These are phyloP conservation scores for Borealophlyctis nickersoniae DNA, from an alignment of 192 early-diverging fungal genomes.

Conservation along the genomic window DNA sequence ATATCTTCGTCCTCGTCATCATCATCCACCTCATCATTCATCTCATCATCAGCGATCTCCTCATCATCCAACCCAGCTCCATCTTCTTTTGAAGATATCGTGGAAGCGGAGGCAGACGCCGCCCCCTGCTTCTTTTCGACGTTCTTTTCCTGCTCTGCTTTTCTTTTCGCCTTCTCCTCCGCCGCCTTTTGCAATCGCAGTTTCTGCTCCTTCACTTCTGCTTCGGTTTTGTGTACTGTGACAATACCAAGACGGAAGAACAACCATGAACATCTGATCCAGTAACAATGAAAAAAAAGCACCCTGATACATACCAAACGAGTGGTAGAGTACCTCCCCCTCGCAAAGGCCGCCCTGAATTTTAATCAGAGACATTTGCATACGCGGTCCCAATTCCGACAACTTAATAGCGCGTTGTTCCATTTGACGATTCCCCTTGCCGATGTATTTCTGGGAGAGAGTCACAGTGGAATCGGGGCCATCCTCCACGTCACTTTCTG, in stretches of 20 bases:
- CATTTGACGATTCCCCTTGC: slow-evolving; percentile 63
- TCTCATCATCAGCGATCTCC: slow-evolving; percentile 24
- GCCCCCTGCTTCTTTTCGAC: slow-evolving; percentile 73
- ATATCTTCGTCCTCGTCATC: slow-evolving; percentile 17
- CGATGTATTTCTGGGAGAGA: slow-evolving; percentile 77
- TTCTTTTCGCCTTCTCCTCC: slow-evolving; percentile 64
- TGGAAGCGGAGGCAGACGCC: slow-evolving; percentile 7
- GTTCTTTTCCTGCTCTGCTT: slow-evolving; percentile 79
- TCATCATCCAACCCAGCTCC: slow-evolving; percentile 42
- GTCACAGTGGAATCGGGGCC: slow-evolving; percentile 82
- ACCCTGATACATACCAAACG: slow-evolving; percentile 68
- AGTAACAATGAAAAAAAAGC: background rate
- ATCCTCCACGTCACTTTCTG: slow-evolving; percentile 92
- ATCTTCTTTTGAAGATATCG: slow-evolving; percentile 47
- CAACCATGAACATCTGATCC: background rate
- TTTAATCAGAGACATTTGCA: slow-evolving; percentile 84
- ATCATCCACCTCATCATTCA: slow-evolving; percentile 15
- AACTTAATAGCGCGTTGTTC: slow-evolving; percentile 85
- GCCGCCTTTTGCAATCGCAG: slow-evolving; percentile 56
- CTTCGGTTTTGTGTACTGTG: slow-evolving; percentile 66
- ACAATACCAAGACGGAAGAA: background rate
- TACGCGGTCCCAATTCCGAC: slow-evolving; percentile 85
- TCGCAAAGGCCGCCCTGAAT: slow-evolving; percentile 84
- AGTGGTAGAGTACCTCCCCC: slow-evolving; percentile 92
- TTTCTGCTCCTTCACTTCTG: slow-evolving; percentile 68